Percentiles rank a stretch among this genome's conserved stretches.
Evolutionary conservation across 306 rosid species (phyloP).

Genomic region (Citrullus amarus): DNA sequence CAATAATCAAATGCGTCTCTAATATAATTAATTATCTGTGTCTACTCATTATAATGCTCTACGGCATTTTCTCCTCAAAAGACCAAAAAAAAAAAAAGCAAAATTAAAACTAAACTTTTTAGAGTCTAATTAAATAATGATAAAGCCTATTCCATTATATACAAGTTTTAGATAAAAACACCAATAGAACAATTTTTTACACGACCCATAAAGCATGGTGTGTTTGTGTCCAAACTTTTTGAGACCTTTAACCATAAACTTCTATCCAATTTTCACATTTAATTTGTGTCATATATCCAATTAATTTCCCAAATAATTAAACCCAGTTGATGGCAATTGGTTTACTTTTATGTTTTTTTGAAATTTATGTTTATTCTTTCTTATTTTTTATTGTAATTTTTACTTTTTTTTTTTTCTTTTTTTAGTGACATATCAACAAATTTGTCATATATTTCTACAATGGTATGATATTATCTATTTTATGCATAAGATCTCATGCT

Average conservation of each 20-base stretch:
- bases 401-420: too few relatives aligned
- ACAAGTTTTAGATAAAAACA: not conserved
- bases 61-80: not conserved
- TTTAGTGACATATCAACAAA: too few relatives aligned
- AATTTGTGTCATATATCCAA: not conserved
- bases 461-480: too few relatives aligned
- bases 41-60: not conserved
- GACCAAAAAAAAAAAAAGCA: not conserved
- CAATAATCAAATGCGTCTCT: not conserved
- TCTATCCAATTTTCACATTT: not conserved
- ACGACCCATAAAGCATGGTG: not conserved
- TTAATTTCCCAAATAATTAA: not conserved
- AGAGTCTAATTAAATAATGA: not conserved
- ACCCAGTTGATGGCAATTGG: too few relatives aligned
- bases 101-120: not conserved
- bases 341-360: too few relatives aligned
- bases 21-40: not conserved
- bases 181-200: not conserved
- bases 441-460: too few relatives aligned
- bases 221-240: not conserved
- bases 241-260: not conserved
- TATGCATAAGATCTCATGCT: too few relatives aligned
- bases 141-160: not conserved
- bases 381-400: too few relatives aligned
- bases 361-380: too few relatives aligned